Evolutionary conservation across 2,329 filamentous ascomycete genomes (phyloP).

Genomic region (Onygenales sp.): DNA sequence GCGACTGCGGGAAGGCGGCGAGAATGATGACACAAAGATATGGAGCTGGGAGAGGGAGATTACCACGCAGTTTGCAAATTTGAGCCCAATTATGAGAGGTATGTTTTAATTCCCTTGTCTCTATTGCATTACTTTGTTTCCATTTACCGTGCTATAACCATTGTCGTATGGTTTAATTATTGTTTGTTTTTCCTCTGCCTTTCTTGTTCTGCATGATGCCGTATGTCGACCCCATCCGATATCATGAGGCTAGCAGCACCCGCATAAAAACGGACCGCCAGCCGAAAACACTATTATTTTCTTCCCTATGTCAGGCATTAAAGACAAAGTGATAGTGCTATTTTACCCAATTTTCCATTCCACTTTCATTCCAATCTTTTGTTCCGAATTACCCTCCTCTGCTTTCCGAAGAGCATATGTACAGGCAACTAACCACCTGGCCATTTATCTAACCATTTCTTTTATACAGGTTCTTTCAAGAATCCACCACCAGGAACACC

Average conservation of each 20-base stretch:
- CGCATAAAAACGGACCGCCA: too few species aligned
- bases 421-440: neutral
- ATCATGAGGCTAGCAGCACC: too few species aligned
- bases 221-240: too few species aligned
- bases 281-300: too few species aligned
- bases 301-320: neutral
- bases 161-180: too few species aligned
- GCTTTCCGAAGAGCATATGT: neutral
- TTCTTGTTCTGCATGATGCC: too few species aligned
- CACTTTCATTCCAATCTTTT: neutral
- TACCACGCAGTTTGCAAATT: slow-evolving; percentile 81
- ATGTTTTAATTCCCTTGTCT: slow-evolving; percentile 10
- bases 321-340: neutral
- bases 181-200: too few species aligned
- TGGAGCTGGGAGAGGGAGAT: slow-evolving; percentile 78
- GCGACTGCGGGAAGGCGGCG: slow-evolving; percentile 34
- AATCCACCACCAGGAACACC: slow-evolving; percentile 60
- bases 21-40: slow-evolving; percentile 23
- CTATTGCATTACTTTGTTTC: neutral
- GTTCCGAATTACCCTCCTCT: neutral
- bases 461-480: slow-evolving; percentile 52
- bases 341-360: neutral
- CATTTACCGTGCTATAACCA: neutral
- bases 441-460: neutral
- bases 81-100: slow-evolving; percentile 70